A percentile compares a stretch with the other conserved stretches of the same genome.
phyloP scores from a whole-genome alignment of 1,284 basidiomycete species.

The Cryptococcus maquisensis region DNA sequence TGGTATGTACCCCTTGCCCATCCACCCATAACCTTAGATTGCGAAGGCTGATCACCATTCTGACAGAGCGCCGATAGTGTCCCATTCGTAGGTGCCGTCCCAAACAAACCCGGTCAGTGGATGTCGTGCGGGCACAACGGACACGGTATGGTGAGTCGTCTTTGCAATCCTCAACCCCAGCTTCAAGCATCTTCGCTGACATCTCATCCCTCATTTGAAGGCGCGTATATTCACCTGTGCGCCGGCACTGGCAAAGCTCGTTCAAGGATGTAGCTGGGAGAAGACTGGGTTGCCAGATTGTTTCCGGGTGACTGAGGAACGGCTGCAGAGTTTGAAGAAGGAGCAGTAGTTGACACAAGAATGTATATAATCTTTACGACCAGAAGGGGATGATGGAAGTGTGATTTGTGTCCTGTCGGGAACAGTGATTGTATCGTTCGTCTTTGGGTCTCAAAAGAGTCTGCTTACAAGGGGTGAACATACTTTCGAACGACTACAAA shows the following conservation, averaged over 20 bases:
- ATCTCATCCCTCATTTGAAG: background rate
- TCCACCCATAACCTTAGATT: background rate
- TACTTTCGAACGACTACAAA: no score
- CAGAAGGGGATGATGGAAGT: no score
- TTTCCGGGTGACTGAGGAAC: conserved; percentile 24
- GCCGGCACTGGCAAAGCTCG: conserved; percentile 25
- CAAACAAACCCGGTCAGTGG: conserved; percentile 30
- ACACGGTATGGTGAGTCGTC: conserved; percentile 27
- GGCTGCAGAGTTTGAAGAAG: conserved; percentile 4
- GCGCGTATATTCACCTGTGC: conserved; percentile 31
- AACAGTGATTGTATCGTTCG: no score
- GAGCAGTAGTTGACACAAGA: no score
- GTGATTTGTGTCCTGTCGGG: no score
- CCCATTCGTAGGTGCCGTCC: conserved; percentile 31
- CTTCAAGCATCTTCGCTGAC: background rate
- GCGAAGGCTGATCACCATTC: background rate
- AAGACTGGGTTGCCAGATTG: conserved; percentile 19
- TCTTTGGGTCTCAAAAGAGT: no score
- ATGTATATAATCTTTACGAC: no score
- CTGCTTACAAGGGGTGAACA: no score
- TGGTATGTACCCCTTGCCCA: conserved; percentile 16
- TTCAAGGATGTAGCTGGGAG: conserved; percentile 22
- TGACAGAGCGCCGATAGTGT: conserved; percentile 27
- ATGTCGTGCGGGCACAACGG: conserved; percentile 32
- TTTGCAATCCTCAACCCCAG: background rate